Conservation (phyloP, 2,329 filamentous ascomycete species). For the Colletotrichum sp. region DNA sequence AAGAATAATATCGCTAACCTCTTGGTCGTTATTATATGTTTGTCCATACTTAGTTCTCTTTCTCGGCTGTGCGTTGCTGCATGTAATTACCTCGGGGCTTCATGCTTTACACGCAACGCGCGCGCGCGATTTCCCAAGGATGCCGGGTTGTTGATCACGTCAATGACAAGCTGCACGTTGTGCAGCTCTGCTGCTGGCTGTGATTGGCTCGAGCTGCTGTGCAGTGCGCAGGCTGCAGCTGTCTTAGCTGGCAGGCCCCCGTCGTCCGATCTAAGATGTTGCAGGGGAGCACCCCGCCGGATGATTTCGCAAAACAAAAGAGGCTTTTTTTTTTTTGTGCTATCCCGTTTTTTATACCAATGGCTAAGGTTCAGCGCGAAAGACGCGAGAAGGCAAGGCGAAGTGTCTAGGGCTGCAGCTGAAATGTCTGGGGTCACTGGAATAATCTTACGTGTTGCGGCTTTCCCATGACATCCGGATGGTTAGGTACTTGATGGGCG, state of each 20-base stretch:
- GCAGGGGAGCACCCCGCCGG: neutral
- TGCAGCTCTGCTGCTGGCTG: neutral
- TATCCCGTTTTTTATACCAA: neutral
- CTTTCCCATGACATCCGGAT: neutral
- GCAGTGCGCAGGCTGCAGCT: neutral
- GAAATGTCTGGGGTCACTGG: neutral
- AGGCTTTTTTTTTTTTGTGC: neutral
- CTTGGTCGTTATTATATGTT: neutral
- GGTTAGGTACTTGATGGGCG: neutral
- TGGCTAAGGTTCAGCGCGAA: neutral
- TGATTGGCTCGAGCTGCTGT: neutral
- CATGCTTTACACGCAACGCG: neutral
- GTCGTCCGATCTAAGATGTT: slow-evolving; percentile 2
- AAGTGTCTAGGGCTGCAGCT: neutral
- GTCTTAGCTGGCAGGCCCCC: neutral
- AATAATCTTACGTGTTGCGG: neutral
- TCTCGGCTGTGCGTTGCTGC: neutral
- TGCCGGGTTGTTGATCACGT: slow-evolving; percentile 1
- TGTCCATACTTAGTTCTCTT: neutral
- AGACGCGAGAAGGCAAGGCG: neutral
- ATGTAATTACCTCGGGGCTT: neutral
- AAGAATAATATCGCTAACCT: neutral
- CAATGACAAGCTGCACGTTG: neutral
- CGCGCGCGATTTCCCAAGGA: neutral
- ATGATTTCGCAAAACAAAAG: neutral